These are phyloP conservation scores for Chlorella sp. DNA, from an alignment of 139 green algal genomes.

Conservation along the genomic window DNA sequence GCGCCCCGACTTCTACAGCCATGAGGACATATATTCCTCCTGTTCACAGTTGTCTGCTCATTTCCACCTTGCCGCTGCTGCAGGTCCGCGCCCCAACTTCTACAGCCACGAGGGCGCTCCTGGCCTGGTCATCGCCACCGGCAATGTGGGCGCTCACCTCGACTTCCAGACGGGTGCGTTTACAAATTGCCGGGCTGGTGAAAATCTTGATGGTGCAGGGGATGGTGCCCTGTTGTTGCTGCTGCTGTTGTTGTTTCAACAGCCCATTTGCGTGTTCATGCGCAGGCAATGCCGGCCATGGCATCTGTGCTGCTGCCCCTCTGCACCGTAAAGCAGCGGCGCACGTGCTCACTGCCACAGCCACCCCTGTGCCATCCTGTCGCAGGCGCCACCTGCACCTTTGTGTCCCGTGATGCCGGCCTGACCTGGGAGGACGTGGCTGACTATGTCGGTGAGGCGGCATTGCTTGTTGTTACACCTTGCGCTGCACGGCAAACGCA, in stretches of 20 bases:
- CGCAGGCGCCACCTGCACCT: slow-evolving; percentile 82
- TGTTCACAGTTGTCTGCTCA: neutral
- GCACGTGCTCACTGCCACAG: neutral
- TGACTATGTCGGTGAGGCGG: slow-evolving; percentile 49
- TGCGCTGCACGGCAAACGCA: no score
- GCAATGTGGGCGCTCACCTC: slow-evolving; percentile 81
- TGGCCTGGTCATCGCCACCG: slow-evolving; percentile 90
- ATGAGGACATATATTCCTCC: no score
- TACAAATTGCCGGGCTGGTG: no score
- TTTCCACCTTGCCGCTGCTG: no score
- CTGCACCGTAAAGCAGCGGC: no score
- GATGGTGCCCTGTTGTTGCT: no score
- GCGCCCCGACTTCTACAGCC: neutral
- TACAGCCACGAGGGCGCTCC: slow-evolving; percentile 89
- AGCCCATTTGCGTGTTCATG: no score
- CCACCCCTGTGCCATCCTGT: neutral
- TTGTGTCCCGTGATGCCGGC: slow-evolving; percentile 87
- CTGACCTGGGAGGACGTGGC: slow-evolving; percentile 90
- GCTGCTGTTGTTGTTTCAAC: no score
- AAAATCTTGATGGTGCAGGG: no score
- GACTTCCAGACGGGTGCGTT: slow-evolving; percentile 23
- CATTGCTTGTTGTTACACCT: neutral
- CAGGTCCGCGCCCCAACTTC: slow-evolving; percentile 67
- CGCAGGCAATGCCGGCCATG: no score
- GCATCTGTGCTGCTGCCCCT: no score